A percentile compares a stretch with the other conserved stretches of the same genome.
These are phyloP conservation scores for Crithidia thermophila DNA, from an alignment of 208 protist genomes.

Conservation along the genomic window DNA sequence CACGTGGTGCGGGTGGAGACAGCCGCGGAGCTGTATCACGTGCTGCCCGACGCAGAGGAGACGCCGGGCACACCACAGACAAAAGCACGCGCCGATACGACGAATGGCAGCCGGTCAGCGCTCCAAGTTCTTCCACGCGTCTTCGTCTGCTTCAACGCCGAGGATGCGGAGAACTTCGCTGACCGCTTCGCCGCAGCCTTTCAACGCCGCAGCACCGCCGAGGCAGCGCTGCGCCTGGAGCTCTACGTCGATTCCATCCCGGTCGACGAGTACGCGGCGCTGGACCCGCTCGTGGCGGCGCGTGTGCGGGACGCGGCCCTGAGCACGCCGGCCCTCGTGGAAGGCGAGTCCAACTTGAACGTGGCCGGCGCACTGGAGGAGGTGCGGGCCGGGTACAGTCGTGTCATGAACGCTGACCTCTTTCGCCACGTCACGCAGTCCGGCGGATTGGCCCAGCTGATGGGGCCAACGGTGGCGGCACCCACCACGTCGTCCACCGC, in stretches of 20 bases:
- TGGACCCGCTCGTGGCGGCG: constrained; percentile 64
- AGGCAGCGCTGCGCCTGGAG: constrained; percentile 82
- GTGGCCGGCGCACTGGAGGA: constrained; percentile 70
- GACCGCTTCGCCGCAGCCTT: constrained; percentile 89
- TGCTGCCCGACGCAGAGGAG: not conserved
- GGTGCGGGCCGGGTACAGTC: constrained; percentile 86
- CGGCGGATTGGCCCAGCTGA: constrained; percentile 50
- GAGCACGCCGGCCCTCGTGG: constrained; percentile 72
- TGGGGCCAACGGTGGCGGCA: constrained; percentile 19
- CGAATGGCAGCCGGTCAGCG: not conserved
- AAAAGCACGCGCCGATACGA: not conserved
- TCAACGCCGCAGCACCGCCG: constrained; percentile 60
- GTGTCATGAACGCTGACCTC: constrained; percentile 88
- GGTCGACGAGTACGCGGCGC: constrained; percentile 84
- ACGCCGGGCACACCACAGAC: not conserved
- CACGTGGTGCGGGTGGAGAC: constrained; percentile 35
- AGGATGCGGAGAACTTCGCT: constrained; percentile 92
- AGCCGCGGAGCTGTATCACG: constrained; percentile 18
- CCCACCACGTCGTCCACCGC: not conserved
- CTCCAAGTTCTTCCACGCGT: constrained; percentile 65
- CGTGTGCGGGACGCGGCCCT: constrained; percentile 72
- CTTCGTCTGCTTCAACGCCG: constrained; percentile 91
- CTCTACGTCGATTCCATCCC: constrained; percentile 96
- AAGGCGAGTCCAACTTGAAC: constrained; percentile 79
- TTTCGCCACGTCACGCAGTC: constrained; percentile 67